Base-by-base conservation (phyloP, 768 basidiomycete genomes). In the Tephrocybe sp. region DNA sequence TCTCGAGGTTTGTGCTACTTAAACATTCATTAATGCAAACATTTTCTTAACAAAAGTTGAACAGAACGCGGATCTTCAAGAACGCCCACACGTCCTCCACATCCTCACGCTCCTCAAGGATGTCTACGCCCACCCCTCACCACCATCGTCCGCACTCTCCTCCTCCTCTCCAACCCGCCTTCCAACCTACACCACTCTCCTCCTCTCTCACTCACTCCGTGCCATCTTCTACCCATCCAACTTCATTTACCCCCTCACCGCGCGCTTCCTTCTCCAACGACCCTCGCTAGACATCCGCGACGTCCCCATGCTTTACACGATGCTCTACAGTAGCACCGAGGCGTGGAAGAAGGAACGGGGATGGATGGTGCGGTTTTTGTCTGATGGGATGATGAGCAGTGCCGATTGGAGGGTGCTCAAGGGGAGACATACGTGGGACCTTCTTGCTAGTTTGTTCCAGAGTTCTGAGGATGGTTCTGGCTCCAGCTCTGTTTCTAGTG, bases 211-310 rank as follows among this genome's bases (percentile, higher is more conserved):
- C 55, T 83, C 91, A 2, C 69, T 97, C 4, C 78, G 87, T 23
- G 84, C 83, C 1, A 75, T 96, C 31, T 95, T 93, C 68, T 87
- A 91, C 54, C 94, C 96, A 0, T 85, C 89, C 1, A 85, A 87
- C 45, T 90, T 92, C 66, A 84, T 91, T 39, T 98, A 96, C 62
- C 92, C 95, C 0, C 70, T 87, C 13, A 89, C 87, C 0, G 84
- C 90, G 1, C 80, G 89, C 4, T 98, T 97, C 76, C 79, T 98
- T 5, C 78, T 98, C 0, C 94, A 97, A 66, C 83, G 96, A 1
- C 86, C 92, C 0, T 78, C 83, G 48, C 70, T 98, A 6, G 95
- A 98, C 60, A 70, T 72, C 1, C 72, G 70, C 1, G 95, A 98
- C 61, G 90, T 98, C 0, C 96, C 96, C 0, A 84, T 98, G 84